Percentiles rank a stretch among this genome's conserved stretches.
Conservation (phyloP, 768 basidiomycete genomes). For the Amanita rubescens region DNA sequence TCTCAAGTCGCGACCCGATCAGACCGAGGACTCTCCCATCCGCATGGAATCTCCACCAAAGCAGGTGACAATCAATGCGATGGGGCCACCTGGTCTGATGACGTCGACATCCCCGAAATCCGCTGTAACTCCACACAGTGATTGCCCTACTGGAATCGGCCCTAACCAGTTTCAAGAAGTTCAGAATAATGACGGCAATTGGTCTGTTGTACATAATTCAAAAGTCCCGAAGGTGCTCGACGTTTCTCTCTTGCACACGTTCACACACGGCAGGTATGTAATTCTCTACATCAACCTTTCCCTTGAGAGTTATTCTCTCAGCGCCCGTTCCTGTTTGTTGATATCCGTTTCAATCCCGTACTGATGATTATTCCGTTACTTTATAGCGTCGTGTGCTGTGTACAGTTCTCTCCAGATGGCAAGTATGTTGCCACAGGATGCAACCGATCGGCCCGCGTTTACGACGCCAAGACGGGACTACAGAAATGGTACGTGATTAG, state of each 20-base stretch:
- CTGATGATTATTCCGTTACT: background rate
- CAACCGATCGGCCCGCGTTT: conserved; percentile 92
- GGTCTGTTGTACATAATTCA: conserved; percentile 83
- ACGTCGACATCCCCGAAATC: background rate
- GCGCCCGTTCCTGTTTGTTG: background rate
- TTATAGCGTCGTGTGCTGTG: conserved; percentile 73
- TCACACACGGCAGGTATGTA: conserved; percentile 72
- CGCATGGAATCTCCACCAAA: background rate
- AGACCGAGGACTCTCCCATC: background rate
- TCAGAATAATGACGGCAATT: conserved; percentile 39
- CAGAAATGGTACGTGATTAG: conserved; percentile 66
- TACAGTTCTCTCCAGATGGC: conserved; percentile 91
- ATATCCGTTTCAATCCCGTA: background rate
- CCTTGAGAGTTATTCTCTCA: background rate
- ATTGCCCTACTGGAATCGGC: background rate
- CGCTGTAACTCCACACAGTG: background rate
- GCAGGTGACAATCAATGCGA: background rate
- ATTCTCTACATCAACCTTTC: background rate
- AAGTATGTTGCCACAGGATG: conserved; percentile 89
- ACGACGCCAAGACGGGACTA: conserved; percentile 80
- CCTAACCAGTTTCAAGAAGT: background rate
- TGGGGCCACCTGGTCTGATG: background rate
- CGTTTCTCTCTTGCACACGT: conserved; percentile 68
- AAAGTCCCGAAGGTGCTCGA: conserved; percentile 66
- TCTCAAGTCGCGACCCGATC: conserved; percentile 2